Evolutionary conservation across 768 basidiomycete genomes (phyloP).

Genomic region (Rhizopogon vinicolor): DNA sequence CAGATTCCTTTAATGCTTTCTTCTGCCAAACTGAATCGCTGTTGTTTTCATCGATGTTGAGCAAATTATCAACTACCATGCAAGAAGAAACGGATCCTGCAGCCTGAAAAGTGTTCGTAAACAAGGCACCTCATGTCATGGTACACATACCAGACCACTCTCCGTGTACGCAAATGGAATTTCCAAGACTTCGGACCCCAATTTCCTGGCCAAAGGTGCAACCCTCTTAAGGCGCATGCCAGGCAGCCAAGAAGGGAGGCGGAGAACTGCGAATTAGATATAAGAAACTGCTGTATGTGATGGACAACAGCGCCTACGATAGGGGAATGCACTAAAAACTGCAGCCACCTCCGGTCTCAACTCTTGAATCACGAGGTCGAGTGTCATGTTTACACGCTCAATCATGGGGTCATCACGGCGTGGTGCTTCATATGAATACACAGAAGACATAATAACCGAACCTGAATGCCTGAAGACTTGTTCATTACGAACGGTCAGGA

Average conservation of each 20-base stretch:
- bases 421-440: slow-evolving; percentile 14
- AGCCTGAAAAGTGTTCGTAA: not conserved
- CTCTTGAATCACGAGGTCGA: not conserved
- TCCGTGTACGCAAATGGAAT: too few species aligned
- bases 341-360: too few species aligned
- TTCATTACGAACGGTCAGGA: too few species aligned
- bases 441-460: slow-evolving; percentile 22
- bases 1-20: not conserved
- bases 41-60: not conserved
- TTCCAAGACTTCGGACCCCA: too few species aligned
- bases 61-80: slow-evolving; percentile 15
- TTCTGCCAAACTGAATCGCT: not conserved
- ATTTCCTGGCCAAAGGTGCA: slow-evolving; percentile 1
- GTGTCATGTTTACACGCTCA: slow-evolving; percentile 6
- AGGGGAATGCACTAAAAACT: slow-evolving; percentile 6
- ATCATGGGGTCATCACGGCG: slow-evolving; percentile 11
- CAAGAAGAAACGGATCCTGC: slow-evolving; percentile 7
- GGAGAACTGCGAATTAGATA: slow-evolving; percentile 8
- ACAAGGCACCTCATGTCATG: not conserved
- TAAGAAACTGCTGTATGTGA: not conserved
- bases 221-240: slow-evolving; percentile 13
- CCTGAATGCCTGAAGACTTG: too few species aligned
- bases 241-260: slow-evolving; percentile 15
- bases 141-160: not conserved
- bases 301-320: slow-evolving; percentile 1